Conservation (phyloP, 2,329 filamentous ascomycete species). For the Diatrype stigma region DNA sequence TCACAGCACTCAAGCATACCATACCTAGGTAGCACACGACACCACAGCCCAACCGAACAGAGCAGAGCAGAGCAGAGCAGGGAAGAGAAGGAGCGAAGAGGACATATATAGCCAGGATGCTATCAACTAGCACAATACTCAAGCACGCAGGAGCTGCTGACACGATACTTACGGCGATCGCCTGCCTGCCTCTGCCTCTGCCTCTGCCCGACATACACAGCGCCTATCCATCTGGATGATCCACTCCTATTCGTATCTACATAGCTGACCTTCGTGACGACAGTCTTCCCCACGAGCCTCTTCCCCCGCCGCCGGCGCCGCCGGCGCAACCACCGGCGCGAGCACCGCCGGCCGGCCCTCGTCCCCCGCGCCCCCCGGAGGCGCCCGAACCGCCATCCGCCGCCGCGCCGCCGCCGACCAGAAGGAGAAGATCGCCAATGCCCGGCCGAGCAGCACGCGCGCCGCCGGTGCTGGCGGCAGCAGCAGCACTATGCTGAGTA, state of each 20-base stretch:
- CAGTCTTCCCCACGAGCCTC: conserved; percentile 58
- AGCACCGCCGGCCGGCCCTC: conserved; percentile 73
- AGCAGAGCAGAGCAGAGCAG: too few species aligned
- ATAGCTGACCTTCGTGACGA: conserved; percentile 6
- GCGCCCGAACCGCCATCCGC: conserved; percentile 91
- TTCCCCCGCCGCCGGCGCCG: conserved; percentile 54
- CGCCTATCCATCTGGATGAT: neutral
- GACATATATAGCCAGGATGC: too few species aligned
- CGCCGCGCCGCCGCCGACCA: conserved; percentile 93
- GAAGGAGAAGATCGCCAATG: conserved; percentile 96
- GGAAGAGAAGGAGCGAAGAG: too few species aligned
- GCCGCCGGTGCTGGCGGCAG: conserved; percentile 92
- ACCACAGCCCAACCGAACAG: too few species aligned
- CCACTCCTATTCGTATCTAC: neutral
- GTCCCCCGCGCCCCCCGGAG: conserved; percentile 85
- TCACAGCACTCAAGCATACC: too few species aligned
- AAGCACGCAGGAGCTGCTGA: neutral
- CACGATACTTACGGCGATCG: neutral
- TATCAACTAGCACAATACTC: too few species aligned
- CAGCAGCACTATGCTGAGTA: conserved; percentile 97
- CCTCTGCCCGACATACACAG: neutral
- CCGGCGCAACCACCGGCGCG: conserved; percentile 63
- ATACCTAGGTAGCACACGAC: too few species aligned
- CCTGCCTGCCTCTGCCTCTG: too few species aligned
- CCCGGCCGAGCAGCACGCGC: conserved; percentile 84